Evolutionary conservation across 805 yeast species (phyloP).

Genomic region (Nakazawaea peltata): DNA sequence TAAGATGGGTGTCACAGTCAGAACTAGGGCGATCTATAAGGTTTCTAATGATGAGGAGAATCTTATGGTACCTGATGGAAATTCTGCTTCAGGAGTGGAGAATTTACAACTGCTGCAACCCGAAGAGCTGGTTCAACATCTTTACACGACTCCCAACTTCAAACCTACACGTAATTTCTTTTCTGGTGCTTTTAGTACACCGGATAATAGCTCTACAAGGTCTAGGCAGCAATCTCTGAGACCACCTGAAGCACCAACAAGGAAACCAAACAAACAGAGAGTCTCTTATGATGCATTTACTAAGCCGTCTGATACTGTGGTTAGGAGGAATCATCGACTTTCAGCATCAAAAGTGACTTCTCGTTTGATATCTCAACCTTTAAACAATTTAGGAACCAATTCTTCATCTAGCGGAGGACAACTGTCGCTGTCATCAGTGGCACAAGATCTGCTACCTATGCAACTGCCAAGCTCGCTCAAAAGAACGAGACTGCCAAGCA

Average conservation of each 20-base stretch:
- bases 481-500: constrained; percentile 10
- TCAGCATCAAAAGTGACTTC: constrained; percentile 40
- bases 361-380: constrained; percentile 35
- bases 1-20: constrained; percentile 61
- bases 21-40: constrained; percentile 47
- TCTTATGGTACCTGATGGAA: constrained; percentile 2
- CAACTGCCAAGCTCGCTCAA: constrained; percentile 7
- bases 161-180: constrained; percentile 13
- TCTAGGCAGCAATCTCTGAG: constrained; percentile 25
- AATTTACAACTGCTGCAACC: neutral
- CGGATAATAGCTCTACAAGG: constrained; percentile 25
- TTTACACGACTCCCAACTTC: constrained; percentile 16
- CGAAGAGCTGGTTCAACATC: constrained; percentile 5
- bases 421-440: neutral
- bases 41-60: constrained; percentile 9
- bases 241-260: constrained; percentile 26
- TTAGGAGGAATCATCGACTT: constrained; percentile 16
- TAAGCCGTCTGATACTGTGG: constrained; percentile 10
- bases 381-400: constrained; percentile 7
- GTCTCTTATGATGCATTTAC: constrained; percentile 7
- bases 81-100: no score
- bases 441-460: constrained; percentile 11
- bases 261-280: constrained; percentile 22
- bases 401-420: neutral
- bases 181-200: constrained; percentile 10